Evolutionary conservation across 495 filamentous ascomycete species (phyloP), one percentile per base, ranked within the genome.

Genomic region (Talaromyces borbonicus): DNA sequence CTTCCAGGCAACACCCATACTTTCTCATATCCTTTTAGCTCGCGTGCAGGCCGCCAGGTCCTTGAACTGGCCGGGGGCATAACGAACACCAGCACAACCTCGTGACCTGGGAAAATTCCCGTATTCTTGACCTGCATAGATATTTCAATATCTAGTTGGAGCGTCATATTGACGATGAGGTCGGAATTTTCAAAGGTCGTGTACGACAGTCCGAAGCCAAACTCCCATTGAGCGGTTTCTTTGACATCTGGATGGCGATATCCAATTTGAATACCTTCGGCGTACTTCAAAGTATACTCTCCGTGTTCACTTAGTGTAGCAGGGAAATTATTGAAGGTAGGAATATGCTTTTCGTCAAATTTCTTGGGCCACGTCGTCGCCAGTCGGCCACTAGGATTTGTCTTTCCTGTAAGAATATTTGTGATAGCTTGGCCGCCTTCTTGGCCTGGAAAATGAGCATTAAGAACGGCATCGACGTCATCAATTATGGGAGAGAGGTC

Each of bases 71-170:
- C 4, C 12, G 36, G 36, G 5, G 36, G 36, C 16, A 11, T 1
- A 2, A 38, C 36, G 19, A 20, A 38, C 4, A 23, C 36, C 5
- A 12, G 19, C 16, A 38, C 36, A 11, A 38, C 36, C 19, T 38
- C 36, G 12, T 19, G 16, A 20, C 36, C 36, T 3, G 15, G 16
- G 19, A 38, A 19, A 4, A 8, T 23, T 4, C 81, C 81, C 4
- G 66, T 70, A 51, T 85, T 85, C 15, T 56, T 56, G 22, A 84
- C 66, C 1, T 58, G 64, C 1, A 73, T 70, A 0, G 62, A 58
- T 11, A 77, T 66, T 23, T 14, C 9, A 15, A 57, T 31, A 15
- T 43, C 23, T 38, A 16, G 18, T 15, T 15, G 12, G 18, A 5
- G 15, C 32, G 32, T 18, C 5, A 2, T 27, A 23, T 24, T 14